Base-by-base conservation (phyloP, 805 yeast genomes). In the Brettanomyces naardenensis region DNA sequence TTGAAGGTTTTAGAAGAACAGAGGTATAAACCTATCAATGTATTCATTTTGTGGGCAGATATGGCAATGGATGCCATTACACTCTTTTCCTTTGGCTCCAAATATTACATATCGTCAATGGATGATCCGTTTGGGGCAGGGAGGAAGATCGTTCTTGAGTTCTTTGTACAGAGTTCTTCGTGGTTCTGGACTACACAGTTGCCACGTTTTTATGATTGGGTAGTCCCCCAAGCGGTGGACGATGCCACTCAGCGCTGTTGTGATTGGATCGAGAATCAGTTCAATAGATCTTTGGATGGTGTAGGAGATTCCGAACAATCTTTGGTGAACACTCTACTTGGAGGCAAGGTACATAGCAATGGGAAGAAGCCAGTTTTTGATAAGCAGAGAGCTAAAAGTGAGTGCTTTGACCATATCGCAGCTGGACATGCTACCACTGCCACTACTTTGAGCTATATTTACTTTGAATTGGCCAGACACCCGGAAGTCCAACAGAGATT, bases 391-490 rank as follows among this genome's bases (percentile, higher is more conserved):
- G 65, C 70, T 10, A 67, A 66, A n/a, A 60, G 72, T 25, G 79
- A 73, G 44, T 52, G 66, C 20, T 66, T 71, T 32, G 89, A 80
- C 49, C 85, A 80, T 52, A 66, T 80, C 28, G 79, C 81, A 33
- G 89, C 89, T 1, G 89, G 89, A 3, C 88, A 81, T 51, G 82
- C 80, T 50, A 80, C 89, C 4, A 79, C 84, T 1, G 85, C 82
- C 0, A 67, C 75, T 5, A 75, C 78, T n/a, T 53, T 80, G 41
- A 64, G 84, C 0, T 81, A 71, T 51, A 56, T 75, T 37, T 62
- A 73, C 17, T 80, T 73, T 61, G 77, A 78, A 49, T 51, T 80
- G 27, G 76, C 84, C 2, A 59, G 74, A 40, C 61, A 75, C 44
- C 42, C 47, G 5, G 51, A 56, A 14, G 63, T 72, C 44, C 89